Evolutionary conservation across 768 basidiomycete species (phyloP).

Genomic region (Tylopilus subfusipes): DNA sequence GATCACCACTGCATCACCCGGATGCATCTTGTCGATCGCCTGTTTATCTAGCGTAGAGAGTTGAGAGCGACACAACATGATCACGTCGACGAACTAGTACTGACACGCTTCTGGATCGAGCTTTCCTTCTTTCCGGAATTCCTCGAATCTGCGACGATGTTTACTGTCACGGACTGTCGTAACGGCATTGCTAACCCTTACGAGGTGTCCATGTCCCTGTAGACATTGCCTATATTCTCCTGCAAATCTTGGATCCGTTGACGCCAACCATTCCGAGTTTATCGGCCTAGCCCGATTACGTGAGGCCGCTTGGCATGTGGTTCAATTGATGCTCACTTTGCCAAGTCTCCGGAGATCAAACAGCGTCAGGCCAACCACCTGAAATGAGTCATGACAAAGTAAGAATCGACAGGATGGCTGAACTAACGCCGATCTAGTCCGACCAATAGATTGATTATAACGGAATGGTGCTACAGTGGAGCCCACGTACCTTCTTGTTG

Average conservation of each 20-base stretch:
- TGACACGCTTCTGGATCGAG: constrained; percentile 79
- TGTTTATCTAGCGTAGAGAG: constrained; percentile 57
- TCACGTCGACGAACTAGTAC: constrained; percentile 26
- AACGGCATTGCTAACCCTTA: constrained; percentile 35
- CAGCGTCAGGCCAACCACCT: constrained; percentile 87
- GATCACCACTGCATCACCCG: constrained; percentile 87
- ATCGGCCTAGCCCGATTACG: constrained; percentile 46
- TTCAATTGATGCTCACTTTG: constrained; percentile 46
- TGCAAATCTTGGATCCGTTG: constrained; percentile 78
- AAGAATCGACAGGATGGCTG: constrained; percentile 3
- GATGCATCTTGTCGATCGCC: constrained; percentile 72
- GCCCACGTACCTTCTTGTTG: constrained; percentile 86
- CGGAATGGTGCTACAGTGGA: background rate
- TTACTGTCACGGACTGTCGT: background rate
- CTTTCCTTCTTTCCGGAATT: constrained; percentile 67
- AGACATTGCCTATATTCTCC: constrained; percentile 77
- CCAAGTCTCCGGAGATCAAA: constrained; percentile 85
- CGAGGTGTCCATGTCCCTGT: constrained; percentile 85
- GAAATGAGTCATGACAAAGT: constrained; percentile 13
- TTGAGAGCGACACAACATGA: constrained; percentile 2
- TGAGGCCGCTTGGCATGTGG: constrained; percentile 5
- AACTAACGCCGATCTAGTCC: constrained; percentile 62
- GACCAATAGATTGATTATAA: background rate
- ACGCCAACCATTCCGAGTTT: constrained; percentile 86
- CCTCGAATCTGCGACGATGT: constrained; percentile 55